Percentiles rank a stretch among this genome's conserved stretches.
Conservation (phyloP, 148 eudicot species). For the Drosera capensis region DNA sequence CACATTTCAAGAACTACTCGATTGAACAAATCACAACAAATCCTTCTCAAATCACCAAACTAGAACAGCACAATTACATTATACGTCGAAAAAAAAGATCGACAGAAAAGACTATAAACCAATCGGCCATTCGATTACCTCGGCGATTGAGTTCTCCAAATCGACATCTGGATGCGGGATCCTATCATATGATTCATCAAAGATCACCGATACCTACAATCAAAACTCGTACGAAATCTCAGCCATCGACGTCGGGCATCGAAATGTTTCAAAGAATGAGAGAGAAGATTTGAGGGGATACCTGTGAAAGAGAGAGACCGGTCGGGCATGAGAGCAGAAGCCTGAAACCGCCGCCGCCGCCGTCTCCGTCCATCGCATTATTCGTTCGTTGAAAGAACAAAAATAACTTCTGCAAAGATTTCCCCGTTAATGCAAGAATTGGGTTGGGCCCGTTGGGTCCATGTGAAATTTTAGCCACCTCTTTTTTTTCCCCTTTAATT, state of each 20-base stretch:
- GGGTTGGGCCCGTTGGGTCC: no score
- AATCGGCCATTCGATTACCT: constrained; percentile 25
- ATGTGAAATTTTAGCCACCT: no score
- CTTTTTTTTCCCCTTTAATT: no score
- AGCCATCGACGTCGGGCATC: no score
- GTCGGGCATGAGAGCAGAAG: constrained; percentile 6
- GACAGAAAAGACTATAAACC: not conserved
- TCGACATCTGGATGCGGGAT: constrained; percentile 49
- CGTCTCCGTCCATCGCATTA: not conserved
- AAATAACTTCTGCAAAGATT: no score
- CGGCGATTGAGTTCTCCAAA: constrained; percentile 56
- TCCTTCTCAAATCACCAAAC: no score
- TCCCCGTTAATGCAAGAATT: no score
- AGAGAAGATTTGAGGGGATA: constrained; percentile 20
- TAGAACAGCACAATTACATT: not conserved
- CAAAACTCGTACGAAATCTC: no score
- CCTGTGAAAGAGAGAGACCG: constrained; percentile 11
- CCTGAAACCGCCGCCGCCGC: constrained; percentile 6
- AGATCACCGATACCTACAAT: constrained; percentile 55
- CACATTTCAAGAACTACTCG: no score
- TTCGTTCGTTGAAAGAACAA: not conserved
- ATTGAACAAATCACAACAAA: no score
- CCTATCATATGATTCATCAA: constrained; percentile 45
- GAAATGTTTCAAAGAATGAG: constrained; percentile 2
- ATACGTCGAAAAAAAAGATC: not conserved